Conservation (phyloP, 768 basidiomycete species). For the Boletus barrowsii region DNA sequence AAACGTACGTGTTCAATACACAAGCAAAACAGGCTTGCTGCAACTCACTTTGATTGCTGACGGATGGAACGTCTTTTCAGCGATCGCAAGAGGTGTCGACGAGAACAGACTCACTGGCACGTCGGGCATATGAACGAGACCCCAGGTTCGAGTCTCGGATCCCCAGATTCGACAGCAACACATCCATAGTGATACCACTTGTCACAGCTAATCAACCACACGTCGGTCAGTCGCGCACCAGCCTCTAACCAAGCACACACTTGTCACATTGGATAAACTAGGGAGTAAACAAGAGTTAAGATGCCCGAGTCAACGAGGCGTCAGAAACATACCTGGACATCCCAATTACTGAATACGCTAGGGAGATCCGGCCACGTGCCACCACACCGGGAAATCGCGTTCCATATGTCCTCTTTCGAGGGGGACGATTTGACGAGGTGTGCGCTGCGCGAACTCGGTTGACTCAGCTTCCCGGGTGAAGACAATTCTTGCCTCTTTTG, state of each 20-base stretch:
- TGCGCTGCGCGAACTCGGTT: not conserved
- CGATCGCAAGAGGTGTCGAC: not conserved
- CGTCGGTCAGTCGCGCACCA: not conserved
- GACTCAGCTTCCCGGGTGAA: not conserved
- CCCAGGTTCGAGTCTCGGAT: constrained; percentile 33
- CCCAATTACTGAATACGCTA: constrained; percentile 14
- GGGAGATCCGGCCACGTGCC: constrained; percentile 17
- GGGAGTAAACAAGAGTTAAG: not conserved
- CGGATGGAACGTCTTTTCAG: not conserved
- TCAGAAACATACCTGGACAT: constrained; percentile 18
- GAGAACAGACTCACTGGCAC: constrained; percentile 31
- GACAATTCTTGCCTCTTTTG: not conserved
- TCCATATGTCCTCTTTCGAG: not conserved
- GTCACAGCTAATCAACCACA: constrained; percentile 32
- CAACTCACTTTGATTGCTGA: constrained; percentile 14
- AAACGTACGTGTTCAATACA: not conserved
- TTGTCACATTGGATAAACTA: constrained; percentile 37
- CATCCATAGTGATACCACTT: constrained; percentile 55
- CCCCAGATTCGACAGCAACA: constrained; percentile 37
- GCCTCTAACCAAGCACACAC: constrained; percentile 15
- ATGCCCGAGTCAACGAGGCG: not conserved
- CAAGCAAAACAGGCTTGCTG: not conserved
- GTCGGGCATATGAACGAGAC: constrained; percentile 42
- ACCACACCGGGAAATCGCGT: not conserved
- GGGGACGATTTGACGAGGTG: not conserved